A percentile compares a stretch with the other conserved stretches of the same genome.
These are phyloP conservation scores for Penicillium sp. DNA, from an alignment of 2,329 filamentous ascomycete species.

Conservation along the genomic window DNA sequence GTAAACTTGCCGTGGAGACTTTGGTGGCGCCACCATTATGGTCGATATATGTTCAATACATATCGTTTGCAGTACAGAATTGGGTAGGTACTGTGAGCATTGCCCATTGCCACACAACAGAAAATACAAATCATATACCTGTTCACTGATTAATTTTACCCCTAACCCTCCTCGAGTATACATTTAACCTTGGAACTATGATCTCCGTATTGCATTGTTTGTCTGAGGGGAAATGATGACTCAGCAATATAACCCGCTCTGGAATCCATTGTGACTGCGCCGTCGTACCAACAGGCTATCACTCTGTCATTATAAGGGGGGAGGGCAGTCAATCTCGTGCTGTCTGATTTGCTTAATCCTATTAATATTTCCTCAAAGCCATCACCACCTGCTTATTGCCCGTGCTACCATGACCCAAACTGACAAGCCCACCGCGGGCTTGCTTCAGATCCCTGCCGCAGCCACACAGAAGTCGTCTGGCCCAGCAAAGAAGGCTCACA, in stretches of 20 bases:
- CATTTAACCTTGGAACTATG: too few relatives aligned
- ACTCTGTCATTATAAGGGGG: not conserved
- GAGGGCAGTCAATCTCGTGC: not conserved
- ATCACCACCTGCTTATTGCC: not conserved
- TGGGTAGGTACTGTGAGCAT: too few relatives aligned
- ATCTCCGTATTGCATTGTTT: not conserved
- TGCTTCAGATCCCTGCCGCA: constrained; percentile 52
- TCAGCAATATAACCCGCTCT: not conserved
- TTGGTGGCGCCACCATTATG: too few relatives aligned
- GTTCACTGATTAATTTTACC: too few relatives aligned
- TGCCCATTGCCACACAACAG: too few relatives aligned
- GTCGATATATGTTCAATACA: too few relatives aligned
- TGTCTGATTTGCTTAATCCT: not conserved
- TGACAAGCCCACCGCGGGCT: constrained; percentile 50
- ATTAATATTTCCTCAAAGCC: not conserved
- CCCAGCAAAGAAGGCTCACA: constrained; percentile 46
- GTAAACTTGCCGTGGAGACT: not conserved
- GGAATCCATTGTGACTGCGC: not conserved
- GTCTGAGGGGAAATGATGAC: not conserved
- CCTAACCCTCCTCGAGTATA: too few relatives aligned
- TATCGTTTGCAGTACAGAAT: too few relatives aligned
- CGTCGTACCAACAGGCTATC: not conserved
- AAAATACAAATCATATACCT: too few relatives aligned
- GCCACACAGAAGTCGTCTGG: constrained; percentile 49
- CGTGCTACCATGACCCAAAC: constrained; percentile 31